phyloP scores from a whole-genome alignment of 2,329 filamentous ascomycete species.

The Trichoderma sp. region DNA sequence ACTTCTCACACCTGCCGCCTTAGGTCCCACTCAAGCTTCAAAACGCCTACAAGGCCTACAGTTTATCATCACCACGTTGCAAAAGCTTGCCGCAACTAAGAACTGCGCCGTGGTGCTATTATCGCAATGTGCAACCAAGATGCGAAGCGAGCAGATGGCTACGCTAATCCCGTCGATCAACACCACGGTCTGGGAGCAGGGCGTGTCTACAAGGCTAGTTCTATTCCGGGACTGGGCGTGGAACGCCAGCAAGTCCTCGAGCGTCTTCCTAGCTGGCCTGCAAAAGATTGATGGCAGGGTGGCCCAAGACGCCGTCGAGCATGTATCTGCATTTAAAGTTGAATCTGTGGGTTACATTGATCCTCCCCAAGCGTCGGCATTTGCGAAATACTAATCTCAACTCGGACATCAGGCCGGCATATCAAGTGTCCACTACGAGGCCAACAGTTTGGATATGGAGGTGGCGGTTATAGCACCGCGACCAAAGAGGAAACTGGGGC shows the following conservation, averaged over 20 bases:
- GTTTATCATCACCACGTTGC: conserved; percentile 67
- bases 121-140: conserved; percentile 80
- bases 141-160: conserved; percentile 67
- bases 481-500: conserved; percentile 64
- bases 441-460: conserved; percentile 40
- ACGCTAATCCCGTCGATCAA: conserved; percentile 75
- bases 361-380: conserved; percentile 22
- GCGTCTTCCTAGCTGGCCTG: conserved; percentile 62
- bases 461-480: conserved; percentile 35
- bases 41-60: conserved; percentile 57
- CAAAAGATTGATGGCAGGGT: conserved; percentile 64
- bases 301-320: conserved; percentile 43
- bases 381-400: conserved; percentile 31
- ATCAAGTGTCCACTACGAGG: conserved; percentile 45
- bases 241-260: conserved; percentile 47
- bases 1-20: conserved; percentile 10
- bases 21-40: conserved; percentile 42
- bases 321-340: conserved; percentile 53
- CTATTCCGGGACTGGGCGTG: conserved; percentile 77
- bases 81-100: conserved; percentile 72
- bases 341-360: conserved; percentile 42
- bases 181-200: conserved; percentile 77
- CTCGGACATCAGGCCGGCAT: conserved; percentile 46
- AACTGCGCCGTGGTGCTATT: conserved; percentile 74
- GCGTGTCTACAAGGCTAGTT: conserved; percentile 70